Conservation (phyloP, 78 protist species). For the Dictyostelium intermedium region DNA sequence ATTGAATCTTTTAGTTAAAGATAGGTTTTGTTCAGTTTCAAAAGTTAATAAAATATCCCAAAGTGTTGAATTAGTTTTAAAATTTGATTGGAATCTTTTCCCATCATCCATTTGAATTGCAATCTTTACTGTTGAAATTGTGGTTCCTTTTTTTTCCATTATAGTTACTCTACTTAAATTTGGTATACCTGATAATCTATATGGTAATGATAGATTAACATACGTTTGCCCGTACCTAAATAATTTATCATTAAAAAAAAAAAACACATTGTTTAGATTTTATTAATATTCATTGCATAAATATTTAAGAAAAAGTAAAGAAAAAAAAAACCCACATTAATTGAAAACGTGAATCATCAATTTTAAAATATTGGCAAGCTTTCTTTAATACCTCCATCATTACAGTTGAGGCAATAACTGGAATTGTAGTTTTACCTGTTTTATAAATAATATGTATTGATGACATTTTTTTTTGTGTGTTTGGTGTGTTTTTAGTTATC, state of each 20-base stretch:
- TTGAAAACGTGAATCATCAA: neutral
- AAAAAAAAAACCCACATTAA: neutral
- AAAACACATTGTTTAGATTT: no score
- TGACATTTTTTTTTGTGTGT: neutral
- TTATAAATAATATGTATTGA: conserved; percentile 51
- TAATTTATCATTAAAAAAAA: neutral
- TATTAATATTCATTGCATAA: no score
- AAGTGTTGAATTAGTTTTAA: conserved; percentile 32
- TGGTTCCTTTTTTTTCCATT: neutral
- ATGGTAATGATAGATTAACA: conserved; percentile 52
- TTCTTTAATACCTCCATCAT: conserved; percentile 37
- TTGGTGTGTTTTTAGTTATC: neutral
- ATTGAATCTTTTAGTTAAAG: neutral
- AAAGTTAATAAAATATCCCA: conserved; percentile 55
- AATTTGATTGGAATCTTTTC: conserved; percentile 3
- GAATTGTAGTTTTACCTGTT: conserved; percentile 19
- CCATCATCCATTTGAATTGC: conserved; percentile 56
- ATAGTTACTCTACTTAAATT: conserved; percentile 32
- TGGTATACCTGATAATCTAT: conserved; percentile 69
- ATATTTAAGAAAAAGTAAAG: neutral
- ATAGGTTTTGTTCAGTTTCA: neutral
- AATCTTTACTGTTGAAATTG: neutral
- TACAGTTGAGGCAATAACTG: neutral
- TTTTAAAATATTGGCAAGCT: conserved; percentile 14
- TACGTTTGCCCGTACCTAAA: conserved; percentile 4